These are phyloP conservation scores for Hyaloperonospora arabidopsidis DNA, from an alignment of 352 stramenopile genomes.

Conservation along the genomic window DNA sequence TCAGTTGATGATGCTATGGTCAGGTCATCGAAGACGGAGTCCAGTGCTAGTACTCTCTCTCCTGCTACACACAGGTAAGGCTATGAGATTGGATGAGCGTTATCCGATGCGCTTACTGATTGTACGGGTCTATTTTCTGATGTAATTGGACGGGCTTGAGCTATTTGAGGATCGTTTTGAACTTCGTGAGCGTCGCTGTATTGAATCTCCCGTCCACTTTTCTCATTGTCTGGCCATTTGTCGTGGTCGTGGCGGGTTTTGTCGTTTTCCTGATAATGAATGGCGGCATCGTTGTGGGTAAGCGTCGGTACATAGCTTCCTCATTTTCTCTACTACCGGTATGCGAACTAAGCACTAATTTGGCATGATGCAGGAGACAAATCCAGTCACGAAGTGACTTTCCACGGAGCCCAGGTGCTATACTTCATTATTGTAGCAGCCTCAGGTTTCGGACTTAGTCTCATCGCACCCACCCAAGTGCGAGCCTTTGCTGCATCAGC, in stretches of 20 bases:
- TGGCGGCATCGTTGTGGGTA: conserved; percentile 75
- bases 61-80: conserved; percentile 33
- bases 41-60: conserved; percentile 6
- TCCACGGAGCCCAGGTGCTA: conserved; percentile 67
- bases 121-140: neutral
- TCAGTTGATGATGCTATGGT: neutral
- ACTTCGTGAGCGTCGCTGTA: conserved; percentile 48
- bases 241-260: conserved; percentile 50
- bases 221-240: conserved; percentile 60
- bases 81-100: neutral
- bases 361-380: conserved; percentile 55
- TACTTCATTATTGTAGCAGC: conserved; percentile 69
- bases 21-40: conserved; percentile 38
- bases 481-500: conserved; percentile 30
- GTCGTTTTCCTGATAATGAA: conserved; percentile 60
- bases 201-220: conserved; percentile 52
- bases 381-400: conserved; percentile 66
- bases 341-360: neutral
- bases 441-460: conserved; percentile 47
- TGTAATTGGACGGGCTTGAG: conserved; percentile 14
- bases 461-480: conserved; percentile 33
- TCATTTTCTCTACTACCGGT: neutral
- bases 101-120: neutral
- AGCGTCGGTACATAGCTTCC: conserved; percentile 2
- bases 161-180: conserved; percentile 37